phyloP scores from a whole-genome alignment of 805 yeast species.

The Spathaspora sp. region DNA sequence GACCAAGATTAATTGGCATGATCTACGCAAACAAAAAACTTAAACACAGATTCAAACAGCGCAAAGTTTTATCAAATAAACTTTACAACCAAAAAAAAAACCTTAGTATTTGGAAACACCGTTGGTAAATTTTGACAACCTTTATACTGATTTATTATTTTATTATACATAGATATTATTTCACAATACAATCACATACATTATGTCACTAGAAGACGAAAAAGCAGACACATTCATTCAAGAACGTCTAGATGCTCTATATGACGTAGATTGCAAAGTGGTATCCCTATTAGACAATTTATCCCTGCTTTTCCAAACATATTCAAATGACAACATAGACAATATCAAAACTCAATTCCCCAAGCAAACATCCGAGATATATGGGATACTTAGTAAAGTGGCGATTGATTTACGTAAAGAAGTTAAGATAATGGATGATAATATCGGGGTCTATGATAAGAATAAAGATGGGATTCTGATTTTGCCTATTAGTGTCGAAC shows the following conservation, averaged over 20 bases:
- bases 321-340: slow-evolving; percentile 15
- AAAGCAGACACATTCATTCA: slow-evolving; percentile 37
- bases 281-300: slow-evolving; percentile 49
- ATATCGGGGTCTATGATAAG: slow-evolving; percentile 45
- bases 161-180: too few species aligned
- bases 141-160: neutral
- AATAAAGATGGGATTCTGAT: slow-evolving; percentile 47
- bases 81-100: neutral
- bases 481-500: slow-evolving; percentile 65
- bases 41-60: too few species aligned
- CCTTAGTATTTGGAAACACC: neutral
- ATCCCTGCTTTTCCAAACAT: slow-evolving; percentile 44
- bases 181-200: neutral
- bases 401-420: slow-evolving; percentile 64
- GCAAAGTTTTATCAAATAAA: too few species aligned
- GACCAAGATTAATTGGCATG: slow-evolving; percentile 40
- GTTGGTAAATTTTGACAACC: neutral
- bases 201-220: slow-evolving; percentile 8
- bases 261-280: slow-evolving; percentile 49
- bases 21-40: neutral
- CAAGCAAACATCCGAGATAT: slow-evolving; percentile 44
- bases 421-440: slow-evolving; percentile 59
- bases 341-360: slow-evolving; percentile 38
- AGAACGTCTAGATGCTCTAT: slow-evolving; percentile 48
- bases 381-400: slow-evolving; percentile 51